phyloP scores from a whole-genome alignment of 331 rosid genomes.

The Quercus phellos region DNA sequence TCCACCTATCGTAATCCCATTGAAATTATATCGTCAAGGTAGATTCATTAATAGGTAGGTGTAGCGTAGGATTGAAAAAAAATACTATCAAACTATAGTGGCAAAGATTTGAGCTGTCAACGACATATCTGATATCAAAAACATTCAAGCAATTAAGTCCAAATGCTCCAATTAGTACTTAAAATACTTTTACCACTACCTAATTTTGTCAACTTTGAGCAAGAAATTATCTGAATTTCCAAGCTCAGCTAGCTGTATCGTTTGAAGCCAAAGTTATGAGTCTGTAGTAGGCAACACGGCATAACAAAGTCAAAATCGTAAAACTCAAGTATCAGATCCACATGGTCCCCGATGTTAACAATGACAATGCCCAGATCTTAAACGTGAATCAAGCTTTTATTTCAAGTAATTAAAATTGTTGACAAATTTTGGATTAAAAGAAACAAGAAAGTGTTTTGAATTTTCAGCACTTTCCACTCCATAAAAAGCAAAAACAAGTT shows the following conservation, averaged over 20 bases:
- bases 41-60: no score
- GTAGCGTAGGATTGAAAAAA: no score
- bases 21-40: no score
- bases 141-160: no score
- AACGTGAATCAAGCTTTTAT: background rate
- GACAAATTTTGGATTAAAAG: background rate
- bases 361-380: background rate
- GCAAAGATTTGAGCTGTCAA: no score
- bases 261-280: background rate
- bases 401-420: background rate
- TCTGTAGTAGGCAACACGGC: background rate
- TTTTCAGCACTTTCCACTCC: background rate
- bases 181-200: background rate
- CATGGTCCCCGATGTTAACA: background rate
- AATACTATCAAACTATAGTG: no score
- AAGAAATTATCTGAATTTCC: background rate
- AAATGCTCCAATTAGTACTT: background rate
- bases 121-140: no score
- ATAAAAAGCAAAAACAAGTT: background rate
- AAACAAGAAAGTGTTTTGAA: no score
- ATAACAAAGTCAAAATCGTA: slow-evolving; percentile 22
- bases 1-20: no score
- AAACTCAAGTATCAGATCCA: slow-evolving; percentile 2
- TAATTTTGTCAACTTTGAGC: background rate
- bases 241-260: background rate